Percentiles rank a stretch among this genome's conserved stretches.
These are phyloP conservation scores for Mycosphaerella arachidis DNA, from an alignment of 2,329 filamentous ascomycete genomes.

Conservation along the genomic window DNA sequence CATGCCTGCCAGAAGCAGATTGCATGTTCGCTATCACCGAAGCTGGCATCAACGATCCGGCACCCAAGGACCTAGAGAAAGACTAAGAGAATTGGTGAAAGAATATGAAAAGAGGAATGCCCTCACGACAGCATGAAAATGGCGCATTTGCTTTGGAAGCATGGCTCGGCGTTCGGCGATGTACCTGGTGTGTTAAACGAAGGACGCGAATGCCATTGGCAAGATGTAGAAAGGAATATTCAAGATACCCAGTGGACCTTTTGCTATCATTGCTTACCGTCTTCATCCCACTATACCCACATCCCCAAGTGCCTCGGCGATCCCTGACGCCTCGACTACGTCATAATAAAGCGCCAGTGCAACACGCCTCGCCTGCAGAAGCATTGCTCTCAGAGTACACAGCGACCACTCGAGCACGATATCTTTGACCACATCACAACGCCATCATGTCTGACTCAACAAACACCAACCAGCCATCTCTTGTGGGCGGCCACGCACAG, in stretches of 20 bases:
- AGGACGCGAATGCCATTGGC: not conserved
- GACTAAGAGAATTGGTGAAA: constrained; percentile 40
- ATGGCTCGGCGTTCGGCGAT: constrained; percentile 1
- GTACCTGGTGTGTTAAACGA: not conserved
- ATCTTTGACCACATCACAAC: no score
- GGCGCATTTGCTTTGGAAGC: constrained; percentile 2
- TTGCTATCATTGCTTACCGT: not conserved
- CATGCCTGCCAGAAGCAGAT: constrained; percentile 92
- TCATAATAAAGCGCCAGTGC: not conserved
- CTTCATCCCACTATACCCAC: not conserved
- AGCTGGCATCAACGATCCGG: constrained; percentile 92
- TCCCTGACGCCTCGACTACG: not conserved
- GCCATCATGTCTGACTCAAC: constrained; percentile 3
- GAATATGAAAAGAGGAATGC: not conserved
- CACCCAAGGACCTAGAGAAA: constrained; percentile 92
- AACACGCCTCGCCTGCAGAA: not conserved
- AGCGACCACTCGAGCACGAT: not conserved
- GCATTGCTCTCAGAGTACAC: no score
- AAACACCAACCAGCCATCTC: constrained; percentile 49
- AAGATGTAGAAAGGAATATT: not conserved
- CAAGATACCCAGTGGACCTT: constrained; percentile 1
- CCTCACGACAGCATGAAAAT: not conserved
- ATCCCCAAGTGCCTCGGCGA: not conserved
- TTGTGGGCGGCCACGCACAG: constrained; percentile 60
- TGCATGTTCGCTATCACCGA: constrained; percentile 96